Conservation (phyloP, 1,284 basidiomycete species). For the Malassezia equina region DNA sequence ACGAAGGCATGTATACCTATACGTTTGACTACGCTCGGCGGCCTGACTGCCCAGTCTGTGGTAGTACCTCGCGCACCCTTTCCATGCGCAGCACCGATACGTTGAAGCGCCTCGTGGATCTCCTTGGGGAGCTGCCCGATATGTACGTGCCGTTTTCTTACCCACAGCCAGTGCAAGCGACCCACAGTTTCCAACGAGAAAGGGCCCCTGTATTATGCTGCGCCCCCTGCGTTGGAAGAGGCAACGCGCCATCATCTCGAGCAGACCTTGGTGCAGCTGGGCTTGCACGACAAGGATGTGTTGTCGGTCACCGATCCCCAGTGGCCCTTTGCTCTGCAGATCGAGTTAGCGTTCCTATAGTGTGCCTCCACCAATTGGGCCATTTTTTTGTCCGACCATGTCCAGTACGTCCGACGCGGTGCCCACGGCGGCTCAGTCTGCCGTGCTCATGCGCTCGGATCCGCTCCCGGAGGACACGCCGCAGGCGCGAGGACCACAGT, state of each 20-base stretch:
- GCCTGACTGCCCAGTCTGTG: conserved; percentile 90
- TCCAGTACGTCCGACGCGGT: not conserved
- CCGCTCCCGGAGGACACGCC: conserved; percentile 14
- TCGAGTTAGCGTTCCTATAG: not conserved
- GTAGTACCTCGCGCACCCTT: conserved; percentile 57
- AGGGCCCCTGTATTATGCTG: conserved; percentile 73
- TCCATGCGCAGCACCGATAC: conserved; percentile 13
- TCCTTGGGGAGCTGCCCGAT: conserved; percentile 28
- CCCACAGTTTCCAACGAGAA: conserved; percentile 22
- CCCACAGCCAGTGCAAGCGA: conserved; percentile 29
- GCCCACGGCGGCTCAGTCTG: conserved; percentile 14
- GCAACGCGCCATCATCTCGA: conserved; percentile 77
- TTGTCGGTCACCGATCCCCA: conserved; percentile 76
- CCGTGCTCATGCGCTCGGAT: conserved; percentile 21
- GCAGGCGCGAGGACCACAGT: conserved; percentile 75
- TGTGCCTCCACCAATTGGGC: conserved; percentile 4
- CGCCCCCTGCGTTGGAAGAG: conserved; percentile 76
- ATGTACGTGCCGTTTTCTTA: conserved; percentile 21
- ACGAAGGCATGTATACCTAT: conserved; percentile 91
- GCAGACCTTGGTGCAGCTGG: conserved; percentile 70
- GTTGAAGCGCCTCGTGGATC: conserved; percentile 29
- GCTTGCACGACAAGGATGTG: conserved; percentile 61
- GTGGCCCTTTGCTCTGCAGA: conserved; percentile 60
- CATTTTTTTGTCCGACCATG: not conserved
- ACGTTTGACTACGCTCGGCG: conserved; percentile 92